A percentile compares a stretch with the other conserved stretches of the same genome.
Conservation (phyloP, 352 stramenopile genomes). For the Phytopythium boreale region DNA sequence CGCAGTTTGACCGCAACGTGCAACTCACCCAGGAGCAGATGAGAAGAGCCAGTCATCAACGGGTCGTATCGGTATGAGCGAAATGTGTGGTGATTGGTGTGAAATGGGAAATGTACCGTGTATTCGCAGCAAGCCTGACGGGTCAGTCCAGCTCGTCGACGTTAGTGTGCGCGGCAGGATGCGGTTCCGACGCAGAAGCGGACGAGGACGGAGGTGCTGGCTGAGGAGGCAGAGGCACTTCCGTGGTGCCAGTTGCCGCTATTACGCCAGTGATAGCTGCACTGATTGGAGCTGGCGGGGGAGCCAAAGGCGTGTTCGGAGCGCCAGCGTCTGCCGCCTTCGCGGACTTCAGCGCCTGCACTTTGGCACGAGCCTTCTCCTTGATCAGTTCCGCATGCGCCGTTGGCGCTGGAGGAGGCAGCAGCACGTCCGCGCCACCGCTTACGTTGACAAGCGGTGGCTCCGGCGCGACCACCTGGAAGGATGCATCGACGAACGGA, state of each 20-base stretch:
- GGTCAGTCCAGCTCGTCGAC: slow-evolving; percentile 51
- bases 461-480: slow-evolving; percentile 15
- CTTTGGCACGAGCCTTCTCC: neutral
- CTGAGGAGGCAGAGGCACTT: slow-evolving; percentile 9
- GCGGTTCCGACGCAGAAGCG: neutral
- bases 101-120: neutral
- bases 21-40: neutral
- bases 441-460: neutral
- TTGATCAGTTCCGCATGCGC: neutral
- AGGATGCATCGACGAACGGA: slow-evolving; percentile 47
- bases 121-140: neutral
- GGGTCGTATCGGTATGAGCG: neutral
- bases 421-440: neutral
- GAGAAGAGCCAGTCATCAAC: neutral
- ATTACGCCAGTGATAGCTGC: neutral
- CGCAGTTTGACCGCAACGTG: slow-evolving; percentile 4
- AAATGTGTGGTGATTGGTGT: slow-evolving; percentile 8
- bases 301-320: neutral
- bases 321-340: neutral
- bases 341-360: neutral
- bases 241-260: neutral
- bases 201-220: slow-evolving; percentile 14
- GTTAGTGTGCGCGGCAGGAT: slow-evolving; percentile 27
- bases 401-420: neutral
- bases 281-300: neutral